phyloP scores from a whole-genome alignment of 306 rosid genomes.

The Ormosia semicastrata region DNA sequence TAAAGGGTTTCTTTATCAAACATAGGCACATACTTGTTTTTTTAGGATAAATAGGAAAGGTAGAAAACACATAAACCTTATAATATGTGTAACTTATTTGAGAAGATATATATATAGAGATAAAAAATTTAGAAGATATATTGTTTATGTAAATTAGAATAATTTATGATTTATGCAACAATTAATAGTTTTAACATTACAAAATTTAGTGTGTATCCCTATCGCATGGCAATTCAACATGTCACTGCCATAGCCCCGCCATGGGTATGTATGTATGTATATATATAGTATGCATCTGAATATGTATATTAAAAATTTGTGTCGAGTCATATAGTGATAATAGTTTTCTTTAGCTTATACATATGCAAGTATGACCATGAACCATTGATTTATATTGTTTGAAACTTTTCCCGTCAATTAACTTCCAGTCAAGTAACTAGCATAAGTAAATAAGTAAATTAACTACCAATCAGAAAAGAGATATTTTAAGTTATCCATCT shows the following conservation, averaged over 20 bases:
- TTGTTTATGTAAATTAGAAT: not conserved
- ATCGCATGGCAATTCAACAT: not conserved
- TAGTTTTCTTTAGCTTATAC: not conserved
- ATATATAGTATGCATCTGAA: not conserved
- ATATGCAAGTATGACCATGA: not conserved
- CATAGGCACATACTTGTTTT: not conserved
- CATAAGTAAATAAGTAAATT: not conserved
- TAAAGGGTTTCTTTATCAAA: not conserved
- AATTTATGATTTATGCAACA: not conserved
- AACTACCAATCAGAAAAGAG: not conserved
- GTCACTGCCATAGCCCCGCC: not conserved
- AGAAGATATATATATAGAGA: no score
- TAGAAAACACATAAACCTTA: not conserved
- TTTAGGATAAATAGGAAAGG: not conserved
- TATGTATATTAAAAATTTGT: not conserved
- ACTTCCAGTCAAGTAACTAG: not conserved
- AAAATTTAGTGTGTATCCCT: not conserved
- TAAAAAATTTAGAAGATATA: not conserved
- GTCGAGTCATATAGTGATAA: not conserved
- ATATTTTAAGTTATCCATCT: not conserved
- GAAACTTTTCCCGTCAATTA: not conserved
- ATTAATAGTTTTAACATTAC: not conserved
- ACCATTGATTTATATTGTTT: not conserved
- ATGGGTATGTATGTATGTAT: not conserved
- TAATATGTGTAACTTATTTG: not conserved